Percentiles rank a stretch among this genome's conserved stretches.
Conservation (phyloP, 2,329 filamentous ascomycete species). For the Botrytis fabae region DNA sequence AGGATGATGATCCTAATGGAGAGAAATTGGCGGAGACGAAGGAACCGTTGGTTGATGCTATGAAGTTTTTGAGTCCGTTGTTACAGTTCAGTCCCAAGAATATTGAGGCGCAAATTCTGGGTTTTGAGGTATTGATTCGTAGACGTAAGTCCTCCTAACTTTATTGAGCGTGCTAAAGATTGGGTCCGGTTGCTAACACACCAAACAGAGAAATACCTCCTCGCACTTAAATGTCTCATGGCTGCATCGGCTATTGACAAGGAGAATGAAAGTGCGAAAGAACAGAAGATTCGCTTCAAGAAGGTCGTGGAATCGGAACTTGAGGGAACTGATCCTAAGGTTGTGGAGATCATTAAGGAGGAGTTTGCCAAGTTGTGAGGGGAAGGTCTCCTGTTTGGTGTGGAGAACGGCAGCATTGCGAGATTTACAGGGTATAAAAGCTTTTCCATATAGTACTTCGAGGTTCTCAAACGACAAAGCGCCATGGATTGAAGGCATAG, state of each 20-base stretch:
- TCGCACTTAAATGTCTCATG: constrained; percentile 83
- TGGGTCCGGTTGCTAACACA: constrained; percentile 34
- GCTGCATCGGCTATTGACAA: constrained; percentile 69
- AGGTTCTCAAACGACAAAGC: neutral
- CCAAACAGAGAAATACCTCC: constrained; percentile 73
- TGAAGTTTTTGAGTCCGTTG: constrained; percentile 81
- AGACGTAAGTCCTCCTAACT: constrained; percentile 61
- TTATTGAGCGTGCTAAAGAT: neutral
- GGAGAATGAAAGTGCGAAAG: constrained; percentile 70
- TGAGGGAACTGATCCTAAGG: constrained; percentile 62
- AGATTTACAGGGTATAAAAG: neutral
- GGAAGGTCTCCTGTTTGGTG: neutral
- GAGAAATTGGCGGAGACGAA: constrained; percentile 76
- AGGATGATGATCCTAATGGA: constrained; percentile 85
- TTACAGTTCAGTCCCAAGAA: constrained; percentile 80
- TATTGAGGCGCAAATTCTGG: constrained; percentile 77
- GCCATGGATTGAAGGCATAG: neutral
- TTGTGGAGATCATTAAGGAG: constrained; percentile 67
- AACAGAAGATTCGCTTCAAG: constrained; percentile 71
- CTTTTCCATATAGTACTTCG: neutral
- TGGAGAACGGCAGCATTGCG: neutral
- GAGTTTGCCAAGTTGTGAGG: constrained; percentile 55
- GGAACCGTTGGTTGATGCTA: constrained; percentile 80
- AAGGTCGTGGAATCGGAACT: constrained; percentile 57
- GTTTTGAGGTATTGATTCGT: constrained; percentile 87